phyloP scores from a whole-genome alignment of 176 grass and related monocot species.

The Hyparrhenia diplandra region DNA sequence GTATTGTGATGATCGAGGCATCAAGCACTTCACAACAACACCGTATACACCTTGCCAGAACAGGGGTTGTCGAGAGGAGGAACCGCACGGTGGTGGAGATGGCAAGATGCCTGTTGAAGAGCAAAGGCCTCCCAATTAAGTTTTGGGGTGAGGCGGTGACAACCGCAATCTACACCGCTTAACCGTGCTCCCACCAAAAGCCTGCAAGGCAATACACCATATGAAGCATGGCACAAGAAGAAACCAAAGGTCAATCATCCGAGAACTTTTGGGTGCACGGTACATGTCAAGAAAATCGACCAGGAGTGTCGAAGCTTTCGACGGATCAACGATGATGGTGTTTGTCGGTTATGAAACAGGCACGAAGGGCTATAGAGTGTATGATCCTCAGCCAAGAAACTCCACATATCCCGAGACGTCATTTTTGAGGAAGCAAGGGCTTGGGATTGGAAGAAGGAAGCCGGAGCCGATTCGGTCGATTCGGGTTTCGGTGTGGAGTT shows the following conservation, averaged over 20 bases:
- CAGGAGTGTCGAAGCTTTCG: neutral
- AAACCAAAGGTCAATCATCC: neutral
- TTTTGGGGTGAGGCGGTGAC: neutral
- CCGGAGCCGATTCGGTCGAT: too few species aligned
- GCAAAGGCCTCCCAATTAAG: neutral
- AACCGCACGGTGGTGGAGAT: too few species aligned
- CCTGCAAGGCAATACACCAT: neutral
- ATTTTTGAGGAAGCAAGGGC: neutral
- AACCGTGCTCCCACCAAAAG: neutral
- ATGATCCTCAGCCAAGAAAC: neutral
- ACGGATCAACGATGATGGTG: neutral
- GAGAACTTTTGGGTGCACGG: rapidly evolving
- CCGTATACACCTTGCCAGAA: neutral
- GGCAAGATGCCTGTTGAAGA: neutral
- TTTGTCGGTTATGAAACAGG: neutral
- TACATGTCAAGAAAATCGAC: neutral
- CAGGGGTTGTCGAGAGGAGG: neutral
- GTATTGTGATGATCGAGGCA: neutral
- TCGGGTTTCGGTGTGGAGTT: too few species aligned
- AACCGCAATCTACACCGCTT: neutral
- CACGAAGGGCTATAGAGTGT: neutral
- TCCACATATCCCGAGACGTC: neutral
- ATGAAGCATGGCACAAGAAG: neutral
- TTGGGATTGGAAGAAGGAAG: too few species aligned
- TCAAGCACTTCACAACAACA: neutral